Percentiles rank a stretch among this genome's conserved stretches.
These are phyloP conservation scores for Phialophora tarda DNA, from an alignment of 2,329 filamentous ascomycete genomes.

Conservation along the genomic window DNA sequence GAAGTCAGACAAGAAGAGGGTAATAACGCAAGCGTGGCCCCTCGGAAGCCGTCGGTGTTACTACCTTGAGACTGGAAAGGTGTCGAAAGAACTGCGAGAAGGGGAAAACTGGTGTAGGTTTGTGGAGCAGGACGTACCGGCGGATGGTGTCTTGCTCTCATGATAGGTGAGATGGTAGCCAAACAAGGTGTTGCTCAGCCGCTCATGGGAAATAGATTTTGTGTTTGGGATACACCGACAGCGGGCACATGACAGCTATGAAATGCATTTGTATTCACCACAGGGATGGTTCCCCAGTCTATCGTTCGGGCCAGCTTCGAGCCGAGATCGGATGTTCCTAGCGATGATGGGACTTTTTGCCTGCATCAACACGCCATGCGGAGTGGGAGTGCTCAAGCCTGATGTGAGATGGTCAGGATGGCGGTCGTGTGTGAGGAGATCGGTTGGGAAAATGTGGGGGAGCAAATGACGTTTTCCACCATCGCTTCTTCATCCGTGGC, in stretches of 20 bases:
- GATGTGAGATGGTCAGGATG: not conserved
- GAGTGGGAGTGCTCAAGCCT: not conserved
- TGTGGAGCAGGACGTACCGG: not conserved
- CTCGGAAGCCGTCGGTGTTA: not conserved
- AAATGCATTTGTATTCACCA: not conserved
- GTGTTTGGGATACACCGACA: not conserved
- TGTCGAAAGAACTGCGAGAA: not conserved
- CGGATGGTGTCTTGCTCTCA: not conserved
- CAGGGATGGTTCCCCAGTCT: not conserved
- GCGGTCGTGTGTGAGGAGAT: slow-evolving; percentile 5
- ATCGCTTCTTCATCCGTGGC: not conserved
- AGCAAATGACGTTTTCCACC: slow-evolving; percentile 18
- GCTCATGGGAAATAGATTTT: slow-evolving; percentile 19
- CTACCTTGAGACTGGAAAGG: not conserved
- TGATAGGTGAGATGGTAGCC: slow-evolving; percentile 4
- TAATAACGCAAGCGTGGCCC: not conserved
- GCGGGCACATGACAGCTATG: slow-evolving; percentile 8
- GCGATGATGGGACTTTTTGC: not conserved
- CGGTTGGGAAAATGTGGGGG: slow-evolving; percentile 6
- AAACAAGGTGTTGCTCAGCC: slow-evolving; percentile 2
- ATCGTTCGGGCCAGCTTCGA: not conserved
- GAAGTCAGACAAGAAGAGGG: slow-evolving; percentile 36
- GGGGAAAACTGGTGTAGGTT: not conserved
- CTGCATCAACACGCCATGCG: slow-evolving; percentile 2
- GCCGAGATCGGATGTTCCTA: not conserved